Base-by-base conservation (phyloP, 2,329 filamentous ascomycete genomes). In the Sporothrix inflata region DNA sequence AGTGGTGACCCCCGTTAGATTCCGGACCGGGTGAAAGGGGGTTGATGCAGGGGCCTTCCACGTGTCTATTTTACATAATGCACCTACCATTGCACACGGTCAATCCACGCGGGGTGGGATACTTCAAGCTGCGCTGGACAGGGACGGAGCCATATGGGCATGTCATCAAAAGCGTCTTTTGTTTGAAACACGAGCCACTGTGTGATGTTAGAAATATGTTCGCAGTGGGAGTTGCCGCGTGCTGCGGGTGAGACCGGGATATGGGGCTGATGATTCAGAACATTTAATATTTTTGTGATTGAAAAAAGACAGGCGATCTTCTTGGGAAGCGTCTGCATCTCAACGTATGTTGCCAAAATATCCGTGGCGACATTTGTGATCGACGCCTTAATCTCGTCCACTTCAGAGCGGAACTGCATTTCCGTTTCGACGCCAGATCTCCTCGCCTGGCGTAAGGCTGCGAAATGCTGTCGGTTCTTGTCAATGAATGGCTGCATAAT, bases 401-500 rank as follows among this genome's bases (percentile, higher is more conserved):
- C 51, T 12, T 27, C 51, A 27, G 21, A 9, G 1, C 12, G 51
- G 51, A 27, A 53, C 8, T 14, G 21, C 14, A 12, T 5, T 4
- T 53, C 51, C 51, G 51, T 12, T 11, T 53, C 51, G 9, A 1
- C 9, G 21, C 51, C 21, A 11, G 9, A 27, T 8, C 9, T 27
- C 21, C 9, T 11, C 4, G 51, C 21, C 9, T 12, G 21, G 11
- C 51, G 21, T 12, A 53, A 21, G 11, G 21, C 4, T 8, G 51
- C 21, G 9, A 53, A 8, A 12, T 12, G 9, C 21, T 53, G 51
- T 27, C 51, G 51, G 4, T 53, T 24, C 21, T 24, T 53, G 21
- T 53, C 51, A 11, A 53, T 53, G n/a, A 53, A 53, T 24, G 51
- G 51, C 21, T 53, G 51, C 51, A 53, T 53, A 21, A 53, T 53